These are phyloP conservation scores for Astrephomene gubernaculifera DNA, from an alignment of 139 green algal species.

Conservation along the genomic window DNA sequence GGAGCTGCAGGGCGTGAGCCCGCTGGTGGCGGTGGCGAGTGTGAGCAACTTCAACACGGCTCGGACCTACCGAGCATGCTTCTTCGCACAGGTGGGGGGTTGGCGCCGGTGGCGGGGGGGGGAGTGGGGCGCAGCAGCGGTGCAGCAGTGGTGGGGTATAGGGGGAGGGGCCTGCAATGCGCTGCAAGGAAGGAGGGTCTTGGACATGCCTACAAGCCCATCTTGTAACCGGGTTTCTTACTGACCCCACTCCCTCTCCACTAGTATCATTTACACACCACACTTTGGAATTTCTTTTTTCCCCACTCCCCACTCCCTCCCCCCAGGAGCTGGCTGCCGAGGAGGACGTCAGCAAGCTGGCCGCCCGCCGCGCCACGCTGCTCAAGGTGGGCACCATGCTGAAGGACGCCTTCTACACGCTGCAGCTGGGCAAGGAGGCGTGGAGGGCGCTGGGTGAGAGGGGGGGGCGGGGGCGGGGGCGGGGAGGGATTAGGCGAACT, in stretches of 20 bases:
- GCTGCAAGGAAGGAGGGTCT: no score
- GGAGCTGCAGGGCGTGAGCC: background rate
- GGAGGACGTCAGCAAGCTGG: background rate
- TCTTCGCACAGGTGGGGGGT: slow-evolving; percentile 13
- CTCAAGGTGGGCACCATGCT: background rate
- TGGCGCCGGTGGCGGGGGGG: no score
- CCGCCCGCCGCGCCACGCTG: background rate
- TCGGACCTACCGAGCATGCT: slow-evolving; percentile 9
- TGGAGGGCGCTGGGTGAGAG: background rate
- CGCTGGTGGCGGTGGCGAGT: slow-evolving; percentile 18
- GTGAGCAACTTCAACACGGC: slow-evolving; percentile 30
- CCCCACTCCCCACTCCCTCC: no score
- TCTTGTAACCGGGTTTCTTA: no score
- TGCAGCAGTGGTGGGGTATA: no score
- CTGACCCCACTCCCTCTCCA: no score
- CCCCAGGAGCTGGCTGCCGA: slow-evolving; percentile 14
- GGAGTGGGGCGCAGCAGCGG: no score
- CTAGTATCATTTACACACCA: no score
- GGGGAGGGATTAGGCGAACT: no score
- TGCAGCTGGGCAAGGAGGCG: slow-evolving; percentile 11
- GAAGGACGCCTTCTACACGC: slow-evolving; percentile 35
- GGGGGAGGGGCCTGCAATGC: no score
- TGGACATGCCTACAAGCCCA: no score
- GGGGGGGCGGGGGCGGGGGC: background rate
- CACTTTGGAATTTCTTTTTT: no score